phyloP scores from a whole-genome alignment of 192 early-diverging fungal genomes.

The Coemansia sp. region DNA sequence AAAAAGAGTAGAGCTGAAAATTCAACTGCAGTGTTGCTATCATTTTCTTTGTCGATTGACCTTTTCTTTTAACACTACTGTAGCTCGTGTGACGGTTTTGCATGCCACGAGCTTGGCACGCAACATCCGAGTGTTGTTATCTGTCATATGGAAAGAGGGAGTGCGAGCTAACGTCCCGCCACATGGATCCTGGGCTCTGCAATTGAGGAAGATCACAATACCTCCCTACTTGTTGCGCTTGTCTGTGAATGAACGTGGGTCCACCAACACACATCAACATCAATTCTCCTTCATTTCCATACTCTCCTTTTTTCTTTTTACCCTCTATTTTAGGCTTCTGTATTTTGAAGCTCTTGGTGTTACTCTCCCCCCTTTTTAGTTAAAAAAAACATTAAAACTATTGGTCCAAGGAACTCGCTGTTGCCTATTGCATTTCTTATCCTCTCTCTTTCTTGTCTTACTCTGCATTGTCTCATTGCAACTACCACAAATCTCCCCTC shows the following conservation, averaged over 20 bases:
- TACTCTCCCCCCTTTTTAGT: background rate
- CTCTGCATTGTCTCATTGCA: background rate
- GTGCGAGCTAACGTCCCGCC: background rate
- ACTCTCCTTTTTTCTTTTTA: conserved; percentile 3
- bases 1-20: background rate
- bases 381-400: background rate
- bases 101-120: background rate
- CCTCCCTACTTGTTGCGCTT: background rate
- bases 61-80: background rate
- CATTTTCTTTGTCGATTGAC: background rate
- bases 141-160: background rate
- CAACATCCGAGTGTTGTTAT: background rate
- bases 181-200: conserved; percentile 3
- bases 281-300: background rate
- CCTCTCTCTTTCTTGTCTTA: conserved; percentile 7
- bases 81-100: background rate
- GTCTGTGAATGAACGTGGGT: background rate
- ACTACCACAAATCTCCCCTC: background rate
- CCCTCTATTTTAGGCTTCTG: conserved; percentile 3
- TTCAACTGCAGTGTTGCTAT: background rate
- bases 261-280: background rate
- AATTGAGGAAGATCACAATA: conserved; percentile 1
- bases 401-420: conserved; percentile 7
- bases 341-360: background rate
- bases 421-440: background rate